Evolutionary conservation across 805 yeast species (phyloP), one percentile per base, ranked within the genome.

Genomic region (Monosporozyma aerobia): DNA sequence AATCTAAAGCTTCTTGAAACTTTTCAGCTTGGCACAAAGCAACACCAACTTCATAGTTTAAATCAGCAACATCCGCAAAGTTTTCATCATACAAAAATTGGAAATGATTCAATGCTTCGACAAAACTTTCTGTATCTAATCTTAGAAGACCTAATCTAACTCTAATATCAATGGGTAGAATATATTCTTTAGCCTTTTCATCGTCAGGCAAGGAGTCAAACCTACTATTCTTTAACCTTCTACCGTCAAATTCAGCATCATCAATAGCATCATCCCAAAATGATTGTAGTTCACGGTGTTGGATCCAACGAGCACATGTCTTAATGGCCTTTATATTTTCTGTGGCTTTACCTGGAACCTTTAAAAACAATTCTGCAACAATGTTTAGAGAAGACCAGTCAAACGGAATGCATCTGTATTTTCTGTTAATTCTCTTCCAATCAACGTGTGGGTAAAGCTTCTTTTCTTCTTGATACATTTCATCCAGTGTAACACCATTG

Each of bases 381-480:
- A 89, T 87, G 61, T 94, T 92, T 48, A 92, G 73, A 54, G 87
- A 90, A 0, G 95, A 85, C 95, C 96, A 94, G 48, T 82, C 89
- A 65, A 92, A 94, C 23, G 68, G 67, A 0, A 88, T 73, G 53
- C 77, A 75, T 43, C 60, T 62, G 45, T 62, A 63, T 43, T 64
- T 63, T 30, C 54, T 56, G 44, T 59, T 61, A 41, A 62, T 62
- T 48, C 60, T 63, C 57, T 59, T 63, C 65, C 68, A 62, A 48
- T 63, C 60, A 6, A 65, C 53, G 40, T 60, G 59, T 0, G 70
- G 67, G 44, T 58, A 65, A 49, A 56, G 16, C 50, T 57, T 55
- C 59, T 56, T 58, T n/a, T 63, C 68, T 44, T 63, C 68, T 11
- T 55, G 54, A 25, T 41, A 40, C 55, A 37, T 29, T 30, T 52